Conservation (phyloP, 495 filamentous ascomycete species). For the Aspergillus panamensis region DNA sequence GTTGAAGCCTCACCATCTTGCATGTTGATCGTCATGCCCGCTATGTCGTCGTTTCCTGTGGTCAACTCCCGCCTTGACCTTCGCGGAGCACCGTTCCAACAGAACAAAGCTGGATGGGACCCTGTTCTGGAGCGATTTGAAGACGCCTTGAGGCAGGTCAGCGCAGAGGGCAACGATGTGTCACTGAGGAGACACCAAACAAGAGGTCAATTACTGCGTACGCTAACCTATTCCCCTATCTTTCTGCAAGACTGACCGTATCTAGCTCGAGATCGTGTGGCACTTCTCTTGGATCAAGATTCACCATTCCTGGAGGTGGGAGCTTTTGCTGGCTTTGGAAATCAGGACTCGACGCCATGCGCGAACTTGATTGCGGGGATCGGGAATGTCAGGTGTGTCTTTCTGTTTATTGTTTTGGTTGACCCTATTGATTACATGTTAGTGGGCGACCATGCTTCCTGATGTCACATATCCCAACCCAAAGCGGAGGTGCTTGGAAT, state of each 20-base stretch:
- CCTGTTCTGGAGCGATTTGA: slow-evolving; percentile 23
- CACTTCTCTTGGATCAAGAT: slow-evolving; percentile 26
- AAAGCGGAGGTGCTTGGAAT: slow-evolving; percentile 31
- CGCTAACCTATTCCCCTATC: neutral
- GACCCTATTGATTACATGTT: neutral
- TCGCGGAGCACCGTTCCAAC: slow-evolving; percentile 15
- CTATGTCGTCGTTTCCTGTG: slow-evolving; percentile 18
- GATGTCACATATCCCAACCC: slow-evolving; percentile 29
- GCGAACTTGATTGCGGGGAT: slow-evolving; percentile 28
- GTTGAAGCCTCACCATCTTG: neutral
- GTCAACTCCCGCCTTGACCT: slow-evolving; percentile 18
- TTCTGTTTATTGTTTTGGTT: neutral
- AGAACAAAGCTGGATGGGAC: slow-evolving; percentile 20
- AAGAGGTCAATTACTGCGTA: slow-evolving; percentile 24
- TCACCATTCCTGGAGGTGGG: slow-evolving; percentile 26
- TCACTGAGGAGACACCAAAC: slow-evolving; percentile 24
- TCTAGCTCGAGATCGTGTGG: slow-evolving; percentile 23
- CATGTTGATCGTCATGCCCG: slow-evolving; percentile 5
- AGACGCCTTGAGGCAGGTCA: slow-evolving; percentile 17
- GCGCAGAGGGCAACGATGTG: slow-evolving; percentile 20
- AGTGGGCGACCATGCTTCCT: slow-evolving; percentile 27
- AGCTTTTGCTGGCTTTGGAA: slow-evolving; percentile 23
- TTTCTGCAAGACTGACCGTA: neutral
- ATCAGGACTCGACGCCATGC: slow-evolving; percentile 23
- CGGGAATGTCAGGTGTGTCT: slow-evolving; percentile 20